Evolutionary conservation across 176 grass and related monocot species (phyloP).

Genomic region (Hyparrhenia diplandra): DNA sequence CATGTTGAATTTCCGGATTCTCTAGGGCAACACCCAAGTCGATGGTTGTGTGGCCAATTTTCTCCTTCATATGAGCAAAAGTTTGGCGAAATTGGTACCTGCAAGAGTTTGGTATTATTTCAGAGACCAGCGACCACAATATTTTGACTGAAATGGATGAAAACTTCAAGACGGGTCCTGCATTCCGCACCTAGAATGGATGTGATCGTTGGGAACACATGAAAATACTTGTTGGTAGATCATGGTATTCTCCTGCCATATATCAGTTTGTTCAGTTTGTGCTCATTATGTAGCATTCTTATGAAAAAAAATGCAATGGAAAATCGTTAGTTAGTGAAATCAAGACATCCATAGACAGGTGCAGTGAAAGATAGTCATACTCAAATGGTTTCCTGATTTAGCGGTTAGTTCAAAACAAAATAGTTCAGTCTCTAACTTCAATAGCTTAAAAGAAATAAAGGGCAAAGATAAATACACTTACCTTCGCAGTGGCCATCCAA

Average conservation of each 20-base stretch:
- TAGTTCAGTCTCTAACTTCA: neutral
- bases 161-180: neutral
- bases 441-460: neutral
- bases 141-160: neutral
- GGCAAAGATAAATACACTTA: constrained; percentile 14
- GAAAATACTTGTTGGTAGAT: constrained; percentile 74
- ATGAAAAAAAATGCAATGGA: neutral
- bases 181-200: constrained; percentile 48
- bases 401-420: constrained; percentile 8
- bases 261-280: no score
- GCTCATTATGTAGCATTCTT: neutral
- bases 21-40: constrained; percentile 59
- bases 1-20: constrained; percentile 28
- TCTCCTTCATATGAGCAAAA: constrained; percentile 56
- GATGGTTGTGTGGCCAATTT: constrained; percentile 61
- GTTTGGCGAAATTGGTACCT: constrained; percentile 59
- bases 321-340: neutral
- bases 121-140: neutral
- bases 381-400: no score
- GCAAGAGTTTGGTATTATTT: constrained; percentile 9
- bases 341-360: neutral
- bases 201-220: constrained; percentile 68
- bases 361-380: neutral
- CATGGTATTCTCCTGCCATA: constrained; percentile 60
- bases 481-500: constrained; percentile 82